Percentiles rank a stretch among this genome's conserved stretches.
Evolutionary conservation across 2,329 filamentous ascomycete genomes (phyloP).

Genomic region (Daldinia sp.): DNA sequence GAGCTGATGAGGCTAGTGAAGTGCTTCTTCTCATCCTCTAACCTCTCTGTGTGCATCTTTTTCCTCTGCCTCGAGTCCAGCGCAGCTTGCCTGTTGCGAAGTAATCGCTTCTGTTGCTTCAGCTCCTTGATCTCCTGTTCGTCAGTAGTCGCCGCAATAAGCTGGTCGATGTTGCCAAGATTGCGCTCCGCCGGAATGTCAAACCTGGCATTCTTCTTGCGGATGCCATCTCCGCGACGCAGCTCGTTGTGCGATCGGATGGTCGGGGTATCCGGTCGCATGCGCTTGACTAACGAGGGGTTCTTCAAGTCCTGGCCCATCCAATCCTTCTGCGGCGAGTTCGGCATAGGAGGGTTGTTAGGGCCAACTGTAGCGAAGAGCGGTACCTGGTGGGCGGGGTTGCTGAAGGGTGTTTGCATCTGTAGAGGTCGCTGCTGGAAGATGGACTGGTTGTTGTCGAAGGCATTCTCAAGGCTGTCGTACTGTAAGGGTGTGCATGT

Average conservation of each 20-base stretch:
- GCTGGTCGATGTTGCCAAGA: constrained; percentile 91
- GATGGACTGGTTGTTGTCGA: constrained; percentile 63
- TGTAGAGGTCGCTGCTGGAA: constrained; percentile 67
- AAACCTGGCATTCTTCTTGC: constrained; percentile 99
- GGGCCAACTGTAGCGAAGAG: constrained; percentile 66
- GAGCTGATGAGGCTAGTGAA: constrained; percentile 80
- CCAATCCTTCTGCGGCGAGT: constrained; percentile 71
- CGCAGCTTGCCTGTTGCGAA: constrained; percentile 95
- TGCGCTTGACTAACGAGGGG: constrained; percentile 68
- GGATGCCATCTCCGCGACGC: constrained; percentile 85
- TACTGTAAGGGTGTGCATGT: constrained; percentile 79
- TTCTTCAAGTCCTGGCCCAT: constrained; percentile 63
- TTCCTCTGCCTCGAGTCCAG: constrained; percentile 97
- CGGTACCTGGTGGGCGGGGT: constrained; percentile 62
- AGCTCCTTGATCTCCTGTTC: constrained; percentile 97
- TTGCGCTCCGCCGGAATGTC: constrained; percentile 96
- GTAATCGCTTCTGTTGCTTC: constrained; percentile 95
- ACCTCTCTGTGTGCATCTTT: constrained; percentile 96
- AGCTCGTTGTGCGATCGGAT: constrained; percentile 82
- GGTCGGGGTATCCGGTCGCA: constrained; percentile 75
- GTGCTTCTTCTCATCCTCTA: constrained; percentile 97
- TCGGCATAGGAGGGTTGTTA: constrained; percentile 63
- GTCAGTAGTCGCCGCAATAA: constrained; percentile 88
- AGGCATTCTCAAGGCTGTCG: constrained; percentile 70
- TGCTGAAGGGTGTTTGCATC: constrained; percentile 67